These are phyloP conservation scores for Rhizoclosmatium globosum DNA, from an alignment of 192 early-diverging fungal species.

Conservation along the genomic window DNA sequence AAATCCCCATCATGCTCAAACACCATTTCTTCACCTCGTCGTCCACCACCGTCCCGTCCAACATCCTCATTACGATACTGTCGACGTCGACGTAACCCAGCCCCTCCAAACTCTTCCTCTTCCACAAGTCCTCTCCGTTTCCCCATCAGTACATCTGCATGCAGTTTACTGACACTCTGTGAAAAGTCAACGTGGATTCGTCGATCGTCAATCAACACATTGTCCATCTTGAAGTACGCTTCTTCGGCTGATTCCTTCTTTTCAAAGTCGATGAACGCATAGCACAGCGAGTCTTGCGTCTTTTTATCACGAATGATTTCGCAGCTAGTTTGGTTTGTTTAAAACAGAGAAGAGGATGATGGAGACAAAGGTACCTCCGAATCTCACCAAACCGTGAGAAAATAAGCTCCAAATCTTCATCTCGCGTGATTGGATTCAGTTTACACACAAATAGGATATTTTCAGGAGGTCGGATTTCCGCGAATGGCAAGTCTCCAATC, in stretches of 20 bases:
- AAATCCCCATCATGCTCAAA: slow-evolving; percentile 55
- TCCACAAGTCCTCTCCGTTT: slow-evolving; percentile 30
- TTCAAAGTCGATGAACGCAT: slow-evolving; percentile 97
- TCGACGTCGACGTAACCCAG: slow-evolving; percentile 38
- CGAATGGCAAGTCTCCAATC: slow-evolving; percentile 96
- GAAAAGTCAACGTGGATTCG: slow-evolving; percentile 98
- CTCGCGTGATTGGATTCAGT: slow-evolving; percentile 86
- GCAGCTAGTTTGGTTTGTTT: slow-evolving; percentile 64
- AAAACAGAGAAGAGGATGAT: slow-evolving; percentile 5
- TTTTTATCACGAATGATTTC: slow-evolving; percentile 89
- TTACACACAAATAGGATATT: slow-evolving; percentile 97
- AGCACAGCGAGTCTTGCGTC: slow-evolving; percentile 84
- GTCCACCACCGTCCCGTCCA: neutral
- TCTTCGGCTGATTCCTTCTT: slow-evolving; percentile 86
- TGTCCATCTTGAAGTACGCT: slow-evolving; percentile 97
- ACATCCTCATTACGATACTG: slow-evolving; percentile 44
- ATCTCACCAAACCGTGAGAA: slow-evolving; percentile 94
- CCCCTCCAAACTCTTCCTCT: slow-evolving; percentile 45
- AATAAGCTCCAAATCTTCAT: slow-evolving; percentile 91
- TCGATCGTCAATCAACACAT: slow-evolving; percentile 94
- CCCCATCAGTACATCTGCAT: slow-evolving; percentile 76
- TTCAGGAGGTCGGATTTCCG: slow-evolving; percentile 96
- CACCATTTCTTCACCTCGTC: slow-evolving; percentile 50
- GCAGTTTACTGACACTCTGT: slow-evolving; percentile 88
- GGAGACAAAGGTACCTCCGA: slow-evolving; percentile 47